These are phyloP conservation scores for Candida pini DNA, from an alignment of 805 yeast species.

Conservation along the genomic window DNA sequence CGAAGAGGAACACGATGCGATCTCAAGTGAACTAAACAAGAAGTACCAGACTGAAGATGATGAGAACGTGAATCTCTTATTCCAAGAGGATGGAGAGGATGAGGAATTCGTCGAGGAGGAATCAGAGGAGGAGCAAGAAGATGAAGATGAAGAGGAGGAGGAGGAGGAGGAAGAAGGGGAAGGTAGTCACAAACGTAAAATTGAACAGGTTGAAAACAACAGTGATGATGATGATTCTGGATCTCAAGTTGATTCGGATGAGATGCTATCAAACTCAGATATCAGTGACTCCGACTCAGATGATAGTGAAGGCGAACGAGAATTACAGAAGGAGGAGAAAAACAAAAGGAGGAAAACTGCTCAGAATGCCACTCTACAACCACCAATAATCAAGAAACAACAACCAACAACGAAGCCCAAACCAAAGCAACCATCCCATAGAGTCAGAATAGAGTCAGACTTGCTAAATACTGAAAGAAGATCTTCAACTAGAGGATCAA, in stretches of 20 bases:
- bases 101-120: slow-evolving; percentile 36
- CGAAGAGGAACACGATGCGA: slow-evolving; percentile 36
- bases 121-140: slow-evolving; percentile 25
- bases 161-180: slow-evolving; percentile 28
- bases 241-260: slow-evolving; percentile 34
- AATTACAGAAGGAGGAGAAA: slow-evolving; percentile 28
- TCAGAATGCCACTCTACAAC: slow-evolving; percentile 44
- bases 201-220: slow-evolving; percentile 20
- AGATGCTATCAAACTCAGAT: slow-evolving; percentile 52
- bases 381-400: slow-evolving; percentile 18
- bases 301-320: slow-evolving; percentile 46
- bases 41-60: slow-evolving; percentile 53
- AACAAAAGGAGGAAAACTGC: slow-evolving; percentile 15
- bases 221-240: slow-evolving; percentile 27
- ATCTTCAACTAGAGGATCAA: slow-evolving; percentile 71
- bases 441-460: slow-evolving; percentile 5
- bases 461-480: slow-evolving; percentile 48
- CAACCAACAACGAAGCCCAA: slow-evolving; percentile 26
- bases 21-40: slow-evolving; percentile 10
- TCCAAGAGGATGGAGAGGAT: slow-evolving; percentile 59
- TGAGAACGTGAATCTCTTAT: slow-evolving; percentile 64
- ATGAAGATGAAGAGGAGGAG: slow-evolving; percentile 26
- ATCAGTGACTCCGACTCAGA: slow-evolving; percentile 45
- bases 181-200: slow-evolving; percentile 5
- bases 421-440: too few species aligned